Percentiles rank a stretch among this genome's conserved stretches.
Conservation (phyloP, 2,329 filamentous ascomycete genomes). For the Rachicladosporium sp. region DNA sequence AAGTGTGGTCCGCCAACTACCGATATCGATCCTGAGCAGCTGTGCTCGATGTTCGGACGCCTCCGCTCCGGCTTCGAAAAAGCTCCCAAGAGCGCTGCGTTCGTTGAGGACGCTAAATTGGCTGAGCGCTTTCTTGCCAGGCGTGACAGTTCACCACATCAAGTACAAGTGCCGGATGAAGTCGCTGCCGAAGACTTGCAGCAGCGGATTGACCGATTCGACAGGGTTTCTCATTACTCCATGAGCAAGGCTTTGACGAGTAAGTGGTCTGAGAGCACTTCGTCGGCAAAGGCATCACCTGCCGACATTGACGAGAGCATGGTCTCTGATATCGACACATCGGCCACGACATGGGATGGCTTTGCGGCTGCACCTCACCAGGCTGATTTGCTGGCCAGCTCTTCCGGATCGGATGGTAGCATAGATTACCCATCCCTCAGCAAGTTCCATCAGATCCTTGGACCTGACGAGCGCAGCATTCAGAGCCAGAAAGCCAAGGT, state of each 20-base stretch:
- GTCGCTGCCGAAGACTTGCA: too few relatives aligned
- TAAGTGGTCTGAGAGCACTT: conserved; percentile 19
- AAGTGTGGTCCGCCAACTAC: conserved; percentile 6
- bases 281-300: conserved; percentile 8
- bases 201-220: too few relatives aligned
- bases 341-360: too few relatives aligned
- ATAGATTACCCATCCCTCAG: conserved; percentile 15
- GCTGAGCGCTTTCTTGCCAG: conserved; percentile 8
- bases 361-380: too few relatives aligned
- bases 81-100: conserved; percentile 4
- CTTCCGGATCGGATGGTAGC: too few relatives aligned
- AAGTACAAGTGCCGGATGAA: too few relatives aligned
- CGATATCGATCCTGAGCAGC: conserved; percentile 8
- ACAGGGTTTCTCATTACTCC: conserved; percentile 1
- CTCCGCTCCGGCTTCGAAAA: conserved; percentile 9
- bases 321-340: too few relatives aligned
- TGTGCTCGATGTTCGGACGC: conserved; percentile 10
- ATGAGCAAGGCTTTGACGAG: conserved; percentile 9
- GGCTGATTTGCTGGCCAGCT: too few relatives aligned
- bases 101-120: conserved; percentile 8
- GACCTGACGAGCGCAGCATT: conserved; percentile 1
- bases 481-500: background rate
- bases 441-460: conserved; percentile 2
- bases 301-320: too few relatives aligned
- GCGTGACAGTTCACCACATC: background rate